Conservation (phyloP, 768 basidiomycete species). For the Paxillus rubicundulus region DNA sequence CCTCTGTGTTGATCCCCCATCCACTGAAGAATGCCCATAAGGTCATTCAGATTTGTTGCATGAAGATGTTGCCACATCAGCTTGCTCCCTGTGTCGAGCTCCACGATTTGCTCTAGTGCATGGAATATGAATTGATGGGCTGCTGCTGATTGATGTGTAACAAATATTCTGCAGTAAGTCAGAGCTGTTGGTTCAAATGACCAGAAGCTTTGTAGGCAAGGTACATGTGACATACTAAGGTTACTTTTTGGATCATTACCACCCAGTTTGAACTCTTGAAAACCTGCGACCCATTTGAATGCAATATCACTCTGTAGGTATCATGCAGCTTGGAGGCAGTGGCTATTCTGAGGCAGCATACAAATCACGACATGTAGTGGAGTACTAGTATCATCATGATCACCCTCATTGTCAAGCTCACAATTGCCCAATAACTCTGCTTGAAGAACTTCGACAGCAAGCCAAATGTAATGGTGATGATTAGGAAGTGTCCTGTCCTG, state of each 20-base stretch:
- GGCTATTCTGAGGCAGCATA: constrained; percentile 21
- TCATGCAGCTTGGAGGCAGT: constrained; percentile 12
- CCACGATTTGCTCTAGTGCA: constrained; percentile 19
- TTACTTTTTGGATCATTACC: constrained; percentile 18
- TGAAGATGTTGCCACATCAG: constrained; percentile 25
- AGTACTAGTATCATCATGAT: neutral
- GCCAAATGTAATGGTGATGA: neutral
- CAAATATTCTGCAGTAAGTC: constrained; percentile 16
- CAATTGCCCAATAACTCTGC: neutral
- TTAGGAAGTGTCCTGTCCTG: neutral
- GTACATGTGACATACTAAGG: constrained; percentile 9
- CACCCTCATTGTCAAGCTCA: neutral
- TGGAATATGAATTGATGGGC: constrained; percentile 21
- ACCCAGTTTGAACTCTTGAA: constrained; percentile 30
- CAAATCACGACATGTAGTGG: constrained; percentile 24
- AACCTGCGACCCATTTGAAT: constrained; percentile 27
- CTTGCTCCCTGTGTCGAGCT: constrained; percentile 17
- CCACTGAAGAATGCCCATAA: constrained; percentile 16
- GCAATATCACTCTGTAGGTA: constrained; percentile 30
- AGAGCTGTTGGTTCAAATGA: constrained; percentile 14
- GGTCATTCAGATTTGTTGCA: constrained; percentile 5
- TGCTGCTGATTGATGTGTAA: constrained; percentile 18
- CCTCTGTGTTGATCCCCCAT: constrained; percentile 8
- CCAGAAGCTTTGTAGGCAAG: neutral
- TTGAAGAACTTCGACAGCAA: neutral